These are phyloP conservation scores for Stellera chamaejasme DNA, from an alignment of 345 rosid genomes.

Conservation along the genomic window DNA sequence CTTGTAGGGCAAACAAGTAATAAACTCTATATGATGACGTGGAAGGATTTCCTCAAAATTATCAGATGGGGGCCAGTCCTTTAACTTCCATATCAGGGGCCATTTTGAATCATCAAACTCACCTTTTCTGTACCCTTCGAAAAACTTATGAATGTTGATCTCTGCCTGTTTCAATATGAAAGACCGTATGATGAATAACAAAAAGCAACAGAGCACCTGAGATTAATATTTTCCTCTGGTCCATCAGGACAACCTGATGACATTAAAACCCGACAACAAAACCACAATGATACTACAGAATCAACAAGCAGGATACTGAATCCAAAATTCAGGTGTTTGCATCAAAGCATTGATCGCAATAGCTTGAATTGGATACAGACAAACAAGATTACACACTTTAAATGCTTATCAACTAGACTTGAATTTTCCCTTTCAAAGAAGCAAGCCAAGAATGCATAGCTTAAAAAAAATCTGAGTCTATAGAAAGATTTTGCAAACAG, in stretches of 20 bases:
- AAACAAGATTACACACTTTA: too few relatives aligned
- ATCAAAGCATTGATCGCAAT: too few relatives aligned
- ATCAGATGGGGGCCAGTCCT: constrained; percentile 54
- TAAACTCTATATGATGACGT: constrained; percentile 38
- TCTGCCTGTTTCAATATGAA: constrained; percentile 28
- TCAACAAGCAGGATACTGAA: background rate
- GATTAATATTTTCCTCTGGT: background rate
- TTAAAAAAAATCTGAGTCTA: too few relatives aligned
- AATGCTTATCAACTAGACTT: too few relatives aligned
- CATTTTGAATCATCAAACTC: constrained; percentile 10
- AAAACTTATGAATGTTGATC: constrained; percentile 40
- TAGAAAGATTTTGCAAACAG: too few relatives aligned
- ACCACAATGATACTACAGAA: background rate
- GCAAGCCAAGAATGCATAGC: too few relatives aligned
- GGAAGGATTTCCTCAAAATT: constrained; percentile 41
- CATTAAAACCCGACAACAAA: background rate
- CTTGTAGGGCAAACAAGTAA: constrained; percentile 31
- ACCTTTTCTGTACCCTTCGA: constrained; percentile 30
- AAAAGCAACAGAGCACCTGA: constrained; percentile 1
- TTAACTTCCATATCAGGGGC: constrained; percentile 48
- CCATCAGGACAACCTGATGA: too few relatives aligned
- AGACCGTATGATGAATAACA: background rate
- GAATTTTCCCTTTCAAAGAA: too few relatives aligned
- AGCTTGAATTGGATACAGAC: too few relatives aligned
- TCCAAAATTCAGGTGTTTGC: too few relatives aligned